phyloP scores from a whole-genome alignment of 768 basidiomycete species.

The Chalciporus piperatus region DNA sequence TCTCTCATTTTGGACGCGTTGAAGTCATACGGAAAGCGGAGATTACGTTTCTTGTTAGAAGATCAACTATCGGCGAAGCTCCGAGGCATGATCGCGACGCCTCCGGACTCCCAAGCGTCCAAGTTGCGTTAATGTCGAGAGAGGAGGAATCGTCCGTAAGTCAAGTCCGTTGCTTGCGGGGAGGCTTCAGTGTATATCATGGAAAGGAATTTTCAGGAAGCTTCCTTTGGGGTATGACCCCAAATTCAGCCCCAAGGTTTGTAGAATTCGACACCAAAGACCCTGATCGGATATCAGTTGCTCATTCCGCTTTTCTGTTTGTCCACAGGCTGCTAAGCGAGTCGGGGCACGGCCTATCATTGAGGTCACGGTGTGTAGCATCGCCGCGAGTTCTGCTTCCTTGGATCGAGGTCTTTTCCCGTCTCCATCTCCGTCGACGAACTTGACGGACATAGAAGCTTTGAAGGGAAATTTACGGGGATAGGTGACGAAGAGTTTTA shows the following conservation, averaged over 20 bases:
- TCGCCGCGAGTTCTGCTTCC: constrained; percentile 20
- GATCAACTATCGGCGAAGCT: constrained; percentile 14
- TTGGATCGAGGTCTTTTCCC: constrained; percentile 3
- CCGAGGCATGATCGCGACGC: constrained; percentile 14
- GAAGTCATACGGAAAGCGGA: constrained; percentile 10
- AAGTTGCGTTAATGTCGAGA: not conserved
- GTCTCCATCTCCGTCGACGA: constrained; percentile 1
- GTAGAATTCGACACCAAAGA: not conserved
- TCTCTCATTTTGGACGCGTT: not conserved
- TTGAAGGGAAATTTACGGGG: not conserved
- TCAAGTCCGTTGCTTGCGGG: not conserved
- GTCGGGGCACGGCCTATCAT: constrained; percentile 5
- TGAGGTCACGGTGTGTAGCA: not conserved
- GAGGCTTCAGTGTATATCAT: not conserved
- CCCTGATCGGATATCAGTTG: constrained; percentile 6
- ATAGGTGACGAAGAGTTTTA: constrained; percentile 10
- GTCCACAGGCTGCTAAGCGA: constrained; percentile 19
- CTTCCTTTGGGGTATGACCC: not conserved
- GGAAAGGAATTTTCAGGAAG: not conserved
- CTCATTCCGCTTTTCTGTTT: constrained; percentile 6
- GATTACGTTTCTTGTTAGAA: constrained; percentile 15
- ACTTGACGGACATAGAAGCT: constrained; percentile 16
- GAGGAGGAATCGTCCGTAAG: not conserved
- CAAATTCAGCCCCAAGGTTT: not conserved
- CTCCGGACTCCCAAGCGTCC: constrained; percentile 12